Evolutionary conservation across 257 asterid genomes (phyloP), one percentile per base, ranked within the genome.

Genomic region (Primulina eburnea): DNA sequence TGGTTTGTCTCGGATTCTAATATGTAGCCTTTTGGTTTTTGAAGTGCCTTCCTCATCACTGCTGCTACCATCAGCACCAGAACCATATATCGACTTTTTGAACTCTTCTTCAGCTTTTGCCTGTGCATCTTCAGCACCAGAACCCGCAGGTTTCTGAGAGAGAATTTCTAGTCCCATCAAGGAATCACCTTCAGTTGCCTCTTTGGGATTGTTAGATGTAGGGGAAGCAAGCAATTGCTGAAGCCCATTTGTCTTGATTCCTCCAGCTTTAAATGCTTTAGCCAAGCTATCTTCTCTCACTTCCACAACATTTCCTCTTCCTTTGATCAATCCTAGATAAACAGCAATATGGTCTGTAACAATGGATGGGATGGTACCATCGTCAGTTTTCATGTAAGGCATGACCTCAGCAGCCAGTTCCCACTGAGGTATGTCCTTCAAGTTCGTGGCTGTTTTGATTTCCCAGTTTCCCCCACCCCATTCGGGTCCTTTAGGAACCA

Each of bases 401-500:
- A 87, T 89, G 71, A 94, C 99, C 84, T 94, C 97, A 76, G 97
- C 96, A 77, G 99, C 99, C 72, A 94, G 84, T 61, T 87, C 97
- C 99, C 99, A 94, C 80, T 91, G 97, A 67, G 99, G 99, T 79
- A 94, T 91, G 85, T 86, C 88, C 87, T 91, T 94, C 86, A 94
- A 78, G 84, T 86, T 89, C 34, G 81, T 82, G 60, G 97, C 96
- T 5, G 97, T 94, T 77, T 94, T 94, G 57, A 94, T 89, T 74
- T 94, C 99, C 99, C 97, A 94, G 85, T 94, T 94, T 65, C 99
- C 99, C 72, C 99, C 99, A 52, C 99, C 99, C 99, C 99, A 94
- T 84, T 94, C 99, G 74, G 89, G 85, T 11, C 97, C 99, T 86
- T 94, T 94, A 67, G 99, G 99, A 65, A 94, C 97, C 97, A 91